Base-by-base conservation (phyloP, 108 stramenopile species). In the Cyclotella atomus region DNA sequence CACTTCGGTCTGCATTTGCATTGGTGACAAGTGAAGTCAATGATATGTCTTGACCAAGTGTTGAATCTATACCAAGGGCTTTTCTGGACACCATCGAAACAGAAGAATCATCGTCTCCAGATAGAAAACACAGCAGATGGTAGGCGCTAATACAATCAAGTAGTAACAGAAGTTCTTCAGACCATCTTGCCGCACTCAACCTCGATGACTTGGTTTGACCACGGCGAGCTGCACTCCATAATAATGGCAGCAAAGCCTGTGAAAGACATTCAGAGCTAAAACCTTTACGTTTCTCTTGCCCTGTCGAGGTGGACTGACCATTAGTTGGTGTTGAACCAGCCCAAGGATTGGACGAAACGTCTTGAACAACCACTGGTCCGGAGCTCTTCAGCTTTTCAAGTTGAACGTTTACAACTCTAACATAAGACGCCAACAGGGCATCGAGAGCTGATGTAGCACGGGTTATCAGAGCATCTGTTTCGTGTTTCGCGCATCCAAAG, bases 51-150 rank as follows among this genome's bases (percentile, higher is more conserved):
- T 83, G 73, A 0, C 83, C 83, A 55, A 86, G 10, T 12, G 35
- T 59, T 36, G 60, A 71, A 30, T 53, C 66, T 9, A 90, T 61
- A 1, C 87, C 88, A 38, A 94, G 75, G 1, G 87, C 91, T 25
- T 86, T 81, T 59, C 73, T 79, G 8, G 91, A 88, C 25, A 91
- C 83, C 55, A 85, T 56, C 1, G 89, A 55, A 1, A 87, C 91
- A 7, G 91, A 89, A 6, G 81, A 79, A 84, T 94, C 93, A 25
- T 77, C 60, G 56, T 94, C 93, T 21, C 93, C 93, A 7, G 91
- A 81, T 21, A 94, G 44, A 70, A 87, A 94, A 56, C 89, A 91
- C 3, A 94, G 61, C 17, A 94, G 43, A 67, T 94, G 89, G 65
- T 83, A 90, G n/a, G 87, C 89, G 64, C 59, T 75, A 0, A 59